Conservation (phyloP, 495 filamentous ascomycete genomes). For the Aspergillus olivimuriae region DNA sequence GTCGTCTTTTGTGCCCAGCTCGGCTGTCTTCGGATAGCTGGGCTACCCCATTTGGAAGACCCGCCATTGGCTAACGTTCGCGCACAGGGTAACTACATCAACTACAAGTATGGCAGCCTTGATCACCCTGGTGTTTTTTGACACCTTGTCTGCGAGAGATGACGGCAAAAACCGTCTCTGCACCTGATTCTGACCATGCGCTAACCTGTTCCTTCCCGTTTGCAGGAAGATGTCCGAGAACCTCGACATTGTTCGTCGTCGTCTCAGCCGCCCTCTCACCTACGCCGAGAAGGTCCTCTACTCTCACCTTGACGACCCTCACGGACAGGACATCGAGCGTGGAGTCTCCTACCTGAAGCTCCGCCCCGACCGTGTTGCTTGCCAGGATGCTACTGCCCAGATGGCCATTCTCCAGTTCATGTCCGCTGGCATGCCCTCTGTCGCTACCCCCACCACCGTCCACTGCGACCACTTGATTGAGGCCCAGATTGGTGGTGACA, state of each 20-base stretch:
- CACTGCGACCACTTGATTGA: constrained; percentile 99
- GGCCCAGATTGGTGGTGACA: constrained; percentile 86
- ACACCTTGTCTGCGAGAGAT: neutral
- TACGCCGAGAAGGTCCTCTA: constrained; percentile 98
- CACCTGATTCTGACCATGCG: neutral
- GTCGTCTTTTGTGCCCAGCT: constrained; percentile 10
- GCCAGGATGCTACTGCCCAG: constrained; percentile 98
- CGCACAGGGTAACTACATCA: constrained; percentile 69
- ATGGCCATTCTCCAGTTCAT: constrained; percentile 99
- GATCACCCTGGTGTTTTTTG: neutral
- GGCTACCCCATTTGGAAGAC: constrained; percentile 4
- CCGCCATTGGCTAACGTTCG: constrained; percentile 15
- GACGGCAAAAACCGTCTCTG: neutral
- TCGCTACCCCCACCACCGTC: constrained; percentile 92
- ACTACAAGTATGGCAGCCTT: constrained; percentile 62
- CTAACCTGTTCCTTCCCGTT: constrained; percentile 32
- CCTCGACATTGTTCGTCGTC: constrained; percentile 76
- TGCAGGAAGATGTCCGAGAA: constrained; percentile 98
- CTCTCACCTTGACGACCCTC: constrained; percentile 96
- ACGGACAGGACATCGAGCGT: constrained; percentile 92
- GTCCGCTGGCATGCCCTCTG: constrained; percentile 91
- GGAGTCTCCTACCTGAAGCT: constrained; percentile 93
- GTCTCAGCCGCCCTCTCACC: constrained; percentile 88
- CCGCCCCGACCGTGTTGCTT: constrained; percentile 95
- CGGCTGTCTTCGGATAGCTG: constrained; percentile 8